Conservation (phyloP, 2,329 filamentous ascomycete species). For the Pseudocercospora vitis region DNA sequence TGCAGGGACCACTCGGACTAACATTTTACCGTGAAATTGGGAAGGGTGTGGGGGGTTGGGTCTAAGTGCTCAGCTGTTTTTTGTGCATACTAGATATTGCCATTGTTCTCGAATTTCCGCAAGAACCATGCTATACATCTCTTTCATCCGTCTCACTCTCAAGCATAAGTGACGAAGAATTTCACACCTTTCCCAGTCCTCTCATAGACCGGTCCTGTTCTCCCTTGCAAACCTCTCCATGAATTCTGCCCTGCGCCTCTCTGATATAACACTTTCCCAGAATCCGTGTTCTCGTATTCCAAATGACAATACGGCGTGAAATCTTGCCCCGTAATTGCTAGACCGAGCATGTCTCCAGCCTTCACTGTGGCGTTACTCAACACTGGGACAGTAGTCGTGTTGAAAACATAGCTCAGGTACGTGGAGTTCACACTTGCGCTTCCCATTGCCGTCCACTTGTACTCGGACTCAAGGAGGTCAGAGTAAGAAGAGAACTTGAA, state of each 20-base stretch:
- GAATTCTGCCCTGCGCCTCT: conserved; percentile 27
- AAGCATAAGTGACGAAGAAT: conserved; percentile 27
- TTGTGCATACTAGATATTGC: no score
- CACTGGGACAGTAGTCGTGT: conserved; percentile 21
- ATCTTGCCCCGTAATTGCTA: conserved; percentile 24
- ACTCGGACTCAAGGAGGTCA: conserved; percentile 26
- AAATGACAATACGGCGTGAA: conserved; percentile 31
- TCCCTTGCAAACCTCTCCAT: conserved; percentile 24
- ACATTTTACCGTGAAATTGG: neutral
- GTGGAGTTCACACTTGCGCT: conserved; percentile 21
- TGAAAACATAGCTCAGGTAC: conserved; percentile 24
- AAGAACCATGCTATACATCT: neutral
- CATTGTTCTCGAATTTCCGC: no score
- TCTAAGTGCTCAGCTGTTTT: no score
- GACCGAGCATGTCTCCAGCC: conserved; percentile 25
- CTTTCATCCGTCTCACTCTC: neutral
- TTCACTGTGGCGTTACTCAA: conserved; percentile 27
- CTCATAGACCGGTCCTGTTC: conserved; percentile 25
- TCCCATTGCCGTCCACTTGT: conserved; percentile 27
- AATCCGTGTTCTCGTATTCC: conserved; percentile 20
- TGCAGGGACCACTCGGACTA: neutral
- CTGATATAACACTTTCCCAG: conserved; percentile 20
- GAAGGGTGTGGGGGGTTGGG: no score
- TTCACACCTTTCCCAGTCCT: conserved; percentile 27
- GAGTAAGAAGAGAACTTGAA: conserved; percentile 27